Percentiles rank a stretch among this genome's conserved stretches.
phyloP scores from a whole-genome alignment of 2,329 filamentous ascomycete species.

The Thielaviopsis euricoi region DNA sequence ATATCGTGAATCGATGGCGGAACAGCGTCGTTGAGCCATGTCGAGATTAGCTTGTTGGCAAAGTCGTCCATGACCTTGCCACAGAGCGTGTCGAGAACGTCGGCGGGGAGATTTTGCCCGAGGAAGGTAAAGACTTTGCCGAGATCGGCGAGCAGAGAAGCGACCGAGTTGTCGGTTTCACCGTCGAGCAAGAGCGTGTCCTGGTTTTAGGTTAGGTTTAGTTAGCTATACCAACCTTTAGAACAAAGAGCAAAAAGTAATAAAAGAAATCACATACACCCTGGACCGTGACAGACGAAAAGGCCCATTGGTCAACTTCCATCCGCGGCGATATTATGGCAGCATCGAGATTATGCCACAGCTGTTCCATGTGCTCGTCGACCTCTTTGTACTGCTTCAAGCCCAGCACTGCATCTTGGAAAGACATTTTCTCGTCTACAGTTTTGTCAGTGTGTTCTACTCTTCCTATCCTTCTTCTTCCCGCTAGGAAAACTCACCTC shows the following conservation, averaged over 20 bases:
- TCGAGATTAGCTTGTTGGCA: slow-evolving; percentile 48
- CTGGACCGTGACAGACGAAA: slow-evolving; percentile 26
- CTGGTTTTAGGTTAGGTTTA: too few relatives aligned
- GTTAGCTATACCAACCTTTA: neutral
- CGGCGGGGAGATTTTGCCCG: slow-evolving; percentile 32
- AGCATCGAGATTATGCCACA: slow-evolving; percentile 48
- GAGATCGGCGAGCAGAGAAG: slow-evolving; percentile 37
- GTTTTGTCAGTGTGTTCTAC: slow-evolving; percentile 12
- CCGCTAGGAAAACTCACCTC: slow-evolving; percentile 3
- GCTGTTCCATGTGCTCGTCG: slow-evolving; percentile 38
- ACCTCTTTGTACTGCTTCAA: slow-evolving; percentile 44
- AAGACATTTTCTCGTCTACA: slow-evolving; percentile 34
- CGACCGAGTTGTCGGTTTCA: slow-evolving; percentile 27
- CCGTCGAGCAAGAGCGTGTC: slow-evolving; percentile 28
- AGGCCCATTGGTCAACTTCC: slow-evolving; percentile 20
- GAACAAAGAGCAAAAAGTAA: neutral
- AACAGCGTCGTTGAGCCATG: slow-evolving; percentile 62
- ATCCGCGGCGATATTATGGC: slow-evolving; percentile 45
- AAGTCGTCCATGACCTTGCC: slow-evolving; percentile 54
- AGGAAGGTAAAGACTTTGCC: slow-evolving; percentile 35
- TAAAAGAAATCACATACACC: slow-evolving; percentile 19
- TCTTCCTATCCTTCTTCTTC: too few relatives aligned
- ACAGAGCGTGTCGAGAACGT: slow-evolving; percentile 45
- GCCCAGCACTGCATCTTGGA: slow-evolving; percentile 36
- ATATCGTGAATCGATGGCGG: slow-evolving; percentile 60